Evolutionary conservation across 352 stramenopile species (phyloP), one percentile per base, ranked within the genome.

Genomic region (Globisporangium sylvaticum): DNA sequence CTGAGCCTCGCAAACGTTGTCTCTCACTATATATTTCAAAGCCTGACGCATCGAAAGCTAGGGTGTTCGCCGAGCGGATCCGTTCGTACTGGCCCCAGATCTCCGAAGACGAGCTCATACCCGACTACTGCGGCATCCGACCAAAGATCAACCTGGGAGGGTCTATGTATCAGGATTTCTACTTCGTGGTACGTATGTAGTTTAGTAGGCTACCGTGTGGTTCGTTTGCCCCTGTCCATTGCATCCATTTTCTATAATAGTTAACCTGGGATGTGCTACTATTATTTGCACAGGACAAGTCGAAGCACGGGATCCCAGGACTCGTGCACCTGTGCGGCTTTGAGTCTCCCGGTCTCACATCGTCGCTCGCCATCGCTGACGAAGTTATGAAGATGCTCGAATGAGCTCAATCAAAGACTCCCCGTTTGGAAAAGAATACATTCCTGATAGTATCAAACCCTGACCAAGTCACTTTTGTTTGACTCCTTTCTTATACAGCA

Each of bases 71-170:
- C 0, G 74, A 83, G 20, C 79, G 77, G 61, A 89, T 99, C 55
- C 81, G 83, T 50, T 80, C 83, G n/a, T 99, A 99, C 77, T 99
- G 94, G 92, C 96, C 96, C 1, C 67, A 71, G 18, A 78, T 98
- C 9, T 65, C 72, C 0, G 79, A 92, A 1, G 77, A 89, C 22
- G 79, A 89, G 27, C 76, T 99, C 27, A 56, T 88, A 6, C 81
- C 91, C 0, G 97, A 99, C 68, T 99, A 99, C 78, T 94, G 92
- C 65, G 97, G 97, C n/a, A 91, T 99, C 42, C 83, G 97, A 29
- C 97, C 97, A 3, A 99, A 99, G 73, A 84, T 99, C 44, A 63
- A 70, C 10, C 80, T 97, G 54, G 74, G 84, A 22, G 76, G 77
- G 18, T 58, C 68, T 4, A 71, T 83, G 6, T 76, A 80, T 52